Evolutionary conservation across 2,329 filamentous ascomycete species (phyloP), one percentile per base, ranked within the genome.

Genomic region (Dactylellina cionopaga): DNA sequence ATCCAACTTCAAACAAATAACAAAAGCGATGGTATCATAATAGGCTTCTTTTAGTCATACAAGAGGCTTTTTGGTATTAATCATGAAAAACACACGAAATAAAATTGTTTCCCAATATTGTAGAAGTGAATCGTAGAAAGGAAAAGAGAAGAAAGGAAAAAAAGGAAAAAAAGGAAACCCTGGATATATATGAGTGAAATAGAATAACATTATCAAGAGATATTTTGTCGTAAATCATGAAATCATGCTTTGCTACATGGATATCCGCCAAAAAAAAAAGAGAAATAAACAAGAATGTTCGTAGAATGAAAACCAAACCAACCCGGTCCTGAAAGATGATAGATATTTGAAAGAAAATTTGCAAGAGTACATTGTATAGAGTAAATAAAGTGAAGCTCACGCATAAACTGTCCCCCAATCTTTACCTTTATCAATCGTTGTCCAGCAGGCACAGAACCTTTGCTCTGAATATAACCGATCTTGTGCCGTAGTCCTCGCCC

Each of bases 401-500:
- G 44, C 44, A 3, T 17, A 49, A 46, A 17, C n/a, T 24, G 4
- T n/a, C 13, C 44, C n/a, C 44, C 9, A 33, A n/a, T 24, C 44
- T 15, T 15, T 27, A 10, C 5, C 11, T 29, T 10, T 5, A n/a
- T 51, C 51, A 74, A 19, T 74, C 69, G 6, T 54, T 68, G 43
- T 74, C 69, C 46, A 74, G 17, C 60, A 74, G 46, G 17, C 69
- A 74, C 43, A 74, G 55, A 22, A 74, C 69, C 47, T 68, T 74
- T 31, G 69, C 60, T 25, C 69, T 56, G 10, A 52, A 68, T 27
- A 74, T 74, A 15, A 74, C 58, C 10, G 63, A 58, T 37, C 69
- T 44, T 5, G 25, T 24, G 6, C 49, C 55, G 31, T 74, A 74
- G 47, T 74, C 69, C 17, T 74, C 69, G 0, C 69, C 69, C 51